Base-by-base conservation (phyloP, 176 grass and related monocot species). In the Lolium multiflorum region DNA sequence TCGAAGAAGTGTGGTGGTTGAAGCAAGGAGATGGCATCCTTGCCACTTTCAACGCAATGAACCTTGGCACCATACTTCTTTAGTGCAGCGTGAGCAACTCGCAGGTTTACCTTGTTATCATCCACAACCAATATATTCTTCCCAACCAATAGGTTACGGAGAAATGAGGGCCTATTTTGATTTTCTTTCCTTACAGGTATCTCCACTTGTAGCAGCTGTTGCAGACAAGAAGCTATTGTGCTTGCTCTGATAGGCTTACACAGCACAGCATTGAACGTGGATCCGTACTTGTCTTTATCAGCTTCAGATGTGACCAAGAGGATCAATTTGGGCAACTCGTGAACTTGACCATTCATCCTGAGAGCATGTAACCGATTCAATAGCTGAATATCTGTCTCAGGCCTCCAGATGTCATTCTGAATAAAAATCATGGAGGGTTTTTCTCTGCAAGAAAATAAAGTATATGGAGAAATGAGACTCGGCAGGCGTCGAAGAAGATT, bases 81-180 rank as follows among this genome's bases (percentile, higher is more conserved):
- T 7, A 98, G 86, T 37, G 82, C 92, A 6, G 88, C 89, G 61
- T 86, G 86, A 87, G 97, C 97, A 84, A 98, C 94, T 83, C 88
- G 89, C 2, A 98, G 93, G 88, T 98, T 98, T 62, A 98, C 94
- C 67, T 85, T 92, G 59, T 98, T 98, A 76, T 98, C 97, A 88
- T 98, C 97, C 43, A 98, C 94, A n/a, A 98, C 80, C 87, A 96
- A 92, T 85, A 98, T 96, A 31, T 91, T 98, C 90, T 96, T 98
- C 51, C 92, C 97, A 79, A 90, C 80, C 71, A 98, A 82, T 74
- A 98, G 80, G 70, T 79, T 86, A 58, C 21, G 77, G 66, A 96
- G 88, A 81, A 83, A 90, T 13, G 84, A 84, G 10, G 92, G 82
- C 11, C 91, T 87, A 35, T 82, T 94, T 43, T 81, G 76, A 77